Conservation (phyloP, 805 yeast genomes). For the Starmerella riodocensis region DNA sequence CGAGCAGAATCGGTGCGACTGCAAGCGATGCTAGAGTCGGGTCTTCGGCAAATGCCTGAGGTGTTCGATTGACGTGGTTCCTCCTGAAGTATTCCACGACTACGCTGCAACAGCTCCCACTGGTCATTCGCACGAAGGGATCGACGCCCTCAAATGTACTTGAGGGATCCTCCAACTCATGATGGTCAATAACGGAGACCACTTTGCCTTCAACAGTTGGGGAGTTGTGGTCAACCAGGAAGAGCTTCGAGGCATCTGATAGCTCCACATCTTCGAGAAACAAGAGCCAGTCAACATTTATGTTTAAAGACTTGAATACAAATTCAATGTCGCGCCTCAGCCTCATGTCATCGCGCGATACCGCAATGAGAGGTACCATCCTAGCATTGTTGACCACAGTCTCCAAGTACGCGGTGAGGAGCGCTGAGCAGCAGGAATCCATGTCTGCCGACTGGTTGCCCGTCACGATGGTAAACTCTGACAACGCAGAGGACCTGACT, state of each 20-base stretch:
- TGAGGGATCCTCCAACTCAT: constrained; percentile 31
- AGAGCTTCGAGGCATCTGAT: constrained; percentile 29
- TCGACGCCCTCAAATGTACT: constrained; percentile 26
- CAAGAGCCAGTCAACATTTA: constrained; percentile 39
- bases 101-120: constrained; percentile 72
- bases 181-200: constrained; percentile 71
- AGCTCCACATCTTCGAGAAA: constrained; percentile 51
- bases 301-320: constrained; percentile 36
- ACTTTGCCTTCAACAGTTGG: constrained; percentile 32
- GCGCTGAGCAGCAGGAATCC: constrained; percentile 73
- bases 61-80: not conserved
- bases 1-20: constrained; percentile 59
- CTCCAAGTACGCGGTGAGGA: constrained; percentile 52
- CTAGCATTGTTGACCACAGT: constrained; percentile 19
- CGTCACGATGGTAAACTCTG: constrained; percentile 33
- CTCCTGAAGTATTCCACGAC: constrained; percentile 33
- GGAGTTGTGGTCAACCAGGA: constrained; percentile 58
- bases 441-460: constrained; percentile 85
- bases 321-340: constrained; percentile 59
- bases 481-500: not conserved
- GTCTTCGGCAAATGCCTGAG: constrained; percentile 15
- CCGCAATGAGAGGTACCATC: constrained; percentile 62
- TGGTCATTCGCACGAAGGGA: constrained; percentile 48
- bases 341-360: constrained; percentile 49
- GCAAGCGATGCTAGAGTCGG: constrained; percentile 36